phyloP scores from a whole-genome alignment of 768 basidiomycete genomes.

The Russula dissimulans region DNA sequence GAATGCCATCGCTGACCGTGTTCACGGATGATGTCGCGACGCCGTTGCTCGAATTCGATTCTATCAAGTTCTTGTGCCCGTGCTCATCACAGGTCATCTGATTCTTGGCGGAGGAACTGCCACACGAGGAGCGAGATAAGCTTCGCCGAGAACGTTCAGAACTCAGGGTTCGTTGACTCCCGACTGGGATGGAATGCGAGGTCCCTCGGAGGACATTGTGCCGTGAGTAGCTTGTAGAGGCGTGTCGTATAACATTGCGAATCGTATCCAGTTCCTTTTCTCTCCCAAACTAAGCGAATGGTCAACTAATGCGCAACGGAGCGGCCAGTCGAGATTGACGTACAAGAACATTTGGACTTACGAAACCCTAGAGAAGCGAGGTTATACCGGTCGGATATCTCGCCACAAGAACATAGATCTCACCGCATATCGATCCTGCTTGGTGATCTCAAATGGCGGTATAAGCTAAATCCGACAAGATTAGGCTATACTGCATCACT shows the following conservation, averaged over 20 bases:
- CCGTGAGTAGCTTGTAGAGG: conserved; percentile 51
- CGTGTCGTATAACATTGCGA: conserved; percentile 45
- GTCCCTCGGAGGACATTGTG: conserved; percentile 39
- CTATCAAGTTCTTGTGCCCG: background rate
- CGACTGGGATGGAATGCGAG: conserved; percentile 29
- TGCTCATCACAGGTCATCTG: background rate
- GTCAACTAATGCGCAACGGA: background rate
- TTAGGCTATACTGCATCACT: conserved; percentile 2
- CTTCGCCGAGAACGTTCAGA: conserved; percentile 19
- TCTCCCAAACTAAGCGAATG: conserved; percentile 47
- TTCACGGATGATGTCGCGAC: conserved; percentile 19
- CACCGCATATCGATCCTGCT: conserved; percentile 57
- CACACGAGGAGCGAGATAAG: conserved; percentile 37
- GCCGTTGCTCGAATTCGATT: background rate
- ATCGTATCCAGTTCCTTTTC: conserved; percentile 63
- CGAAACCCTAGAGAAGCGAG: conserved; percentile 50
- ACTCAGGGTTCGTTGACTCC: conserved; percentile 25
- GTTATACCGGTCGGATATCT: background rate
- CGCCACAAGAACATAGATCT: conserved; percentile 14
- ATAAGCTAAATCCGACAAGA: conserved; percentile 40
- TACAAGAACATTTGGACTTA: conserved; percentile 58
- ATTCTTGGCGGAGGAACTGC: conserved; percentile 23
- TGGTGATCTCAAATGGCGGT: conserved; percentile 55
- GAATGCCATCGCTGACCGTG: conserved; percentile 34
- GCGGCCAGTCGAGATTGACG: conserved; percentile 9